Evolutionary conservation across 2,329 filamentous ascomycete genomes (phyloP).

Genomic region (Trichoderma koningiopsis): DNA sequence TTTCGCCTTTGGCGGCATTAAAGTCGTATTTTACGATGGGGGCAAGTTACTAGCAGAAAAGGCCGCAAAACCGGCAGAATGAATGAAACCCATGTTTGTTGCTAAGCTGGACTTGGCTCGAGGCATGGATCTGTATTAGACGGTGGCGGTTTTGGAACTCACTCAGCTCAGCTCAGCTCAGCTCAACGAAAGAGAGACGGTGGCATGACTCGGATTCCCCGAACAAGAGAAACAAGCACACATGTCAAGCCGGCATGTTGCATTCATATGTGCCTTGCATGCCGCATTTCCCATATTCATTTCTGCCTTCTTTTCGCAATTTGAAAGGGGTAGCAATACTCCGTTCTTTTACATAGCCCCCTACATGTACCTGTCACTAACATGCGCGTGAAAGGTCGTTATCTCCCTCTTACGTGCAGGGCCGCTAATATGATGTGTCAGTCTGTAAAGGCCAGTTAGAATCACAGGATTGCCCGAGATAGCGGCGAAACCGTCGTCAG

Average conservation of each 20-base stretch:
- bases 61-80: slow-evolving; percentile 9
- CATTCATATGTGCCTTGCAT: neutral
- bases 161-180: neutral
- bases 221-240: neutral
- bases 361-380: slow-evolving; percentile 5
- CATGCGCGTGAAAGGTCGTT: neutral
- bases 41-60: neutral
- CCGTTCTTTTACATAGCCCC: neutral
- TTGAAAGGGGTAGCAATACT: neutral
- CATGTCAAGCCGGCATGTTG: neutral
- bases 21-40: neutral
- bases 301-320: neutral
- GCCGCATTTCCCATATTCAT: neutral
- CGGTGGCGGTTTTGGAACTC: slow-evolving; percentile 11
- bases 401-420: neutral
- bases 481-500: slow-evolving; percentile 19
- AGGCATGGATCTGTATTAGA: neutral
- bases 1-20: slow-evolving; percentile 21
- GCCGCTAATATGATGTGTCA: slow-evolving; percentile 23
- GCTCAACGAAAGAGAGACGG: neutral
- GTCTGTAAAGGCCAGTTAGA: neutral
- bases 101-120: slow-evolving; percentile 1
- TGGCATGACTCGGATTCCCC: slow-evolving; percentile 17
- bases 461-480: slow-evolving; percentile 14
- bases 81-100: neutral